A percentile compares a stretch with the other conserved stretches of the same genome.
Evolutionary conservation across 805 yeast species (phyloP).

Genomic region (Candida succiphila): DNA sequence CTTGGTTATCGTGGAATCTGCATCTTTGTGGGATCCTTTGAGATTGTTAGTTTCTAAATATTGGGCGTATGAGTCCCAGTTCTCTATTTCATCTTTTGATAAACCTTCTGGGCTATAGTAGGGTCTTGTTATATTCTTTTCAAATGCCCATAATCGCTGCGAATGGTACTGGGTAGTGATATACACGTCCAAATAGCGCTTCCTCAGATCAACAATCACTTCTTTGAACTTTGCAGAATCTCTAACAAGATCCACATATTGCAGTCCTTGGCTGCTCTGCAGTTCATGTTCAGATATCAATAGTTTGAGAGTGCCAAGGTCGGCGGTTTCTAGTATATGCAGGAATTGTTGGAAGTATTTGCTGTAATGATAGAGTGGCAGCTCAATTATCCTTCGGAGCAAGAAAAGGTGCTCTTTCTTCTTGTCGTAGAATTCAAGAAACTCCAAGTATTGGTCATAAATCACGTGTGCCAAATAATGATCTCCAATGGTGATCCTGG

Average conservation of each 20-base stretch:
- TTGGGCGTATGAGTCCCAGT: slow-evolving; percentile 51
- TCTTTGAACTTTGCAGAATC: slow-evolving; percentile 14
- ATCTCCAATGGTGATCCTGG: slow-evolving; percentile 38
- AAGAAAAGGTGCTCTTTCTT: slow-evolving; percentile 28
- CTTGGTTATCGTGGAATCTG: slow-evolving; percentile 8
- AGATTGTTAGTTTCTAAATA: slow-evolving; percentile 32
- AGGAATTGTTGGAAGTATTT: slow-evolving; percentile 32
- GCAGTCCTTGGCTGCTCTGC: slow-evolving; percentile 5
- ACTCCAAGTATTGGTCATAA: slow-evolving; percentile 38
- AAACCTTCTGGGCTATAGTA: slow-evolving; percentile 27
- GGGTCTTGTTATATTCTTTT: slow-evolving; percentile 28
- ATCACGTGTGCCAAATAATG: slow-evolving; percentile 43
- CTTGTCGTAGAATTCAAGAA: slow-evolving; percentile 21
- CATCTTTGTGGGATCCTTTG: slow-evolving; percentile 10
- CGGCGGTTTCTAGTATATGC: slow-evolving; percentile 23
- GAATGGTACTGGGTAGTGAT: slow-evolving; percentile 45
- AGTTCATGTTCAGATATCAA: slow-evolving; percentile 16
- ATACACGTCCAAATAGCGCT: slow-evolving; percentile 40
- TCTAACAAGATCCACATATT: slow-evolving; percentile 16
- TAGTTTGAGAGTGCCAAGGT: slow-evolving; percentile 16
- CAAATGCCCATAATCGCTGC: slow-evolving; percentile 40
- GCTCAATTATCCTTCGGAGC: slow-evolving; percentile 38
- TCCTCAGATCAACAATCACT: slow-evolving; percentile 29
- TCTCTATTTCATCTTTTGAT: slow-evolving; percentile 35
- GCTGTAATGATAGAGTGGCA: slow-evolving; percentile 47